These are phyloP conservation scores for Lolium multiflorum DNA, from an alignment of 176 grass and related monocot species.

Conservation along the genomic window DNA sequence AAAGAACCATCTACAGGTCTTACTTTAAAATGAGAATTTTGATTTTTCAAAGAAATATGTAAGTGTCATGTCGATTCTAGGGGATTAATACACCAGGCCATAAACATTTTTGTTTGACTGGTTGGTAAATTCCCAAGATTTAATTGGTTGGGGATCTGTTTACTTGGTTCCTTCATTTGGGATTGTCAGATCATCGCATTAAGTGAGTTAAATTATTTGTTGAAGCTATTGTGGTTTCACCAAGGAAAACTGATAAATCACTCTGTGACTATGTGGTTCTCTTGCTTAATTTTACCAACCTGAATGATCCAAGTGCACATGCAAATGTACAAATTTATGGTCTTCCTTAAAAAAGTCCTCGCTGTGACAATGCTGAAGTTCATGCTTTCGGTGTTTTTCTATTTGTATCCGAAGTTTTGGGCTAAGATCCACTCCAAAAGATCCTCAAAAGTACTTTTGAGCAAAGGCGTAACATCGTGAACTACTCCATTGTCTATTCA, in stretches of 20 bases:
- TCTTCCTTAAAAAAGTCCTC: too few species aligned
- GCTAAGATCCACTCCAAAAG: neutral
- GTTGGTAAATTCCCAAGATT: neutral
- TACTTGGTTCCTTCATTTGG: neutral
- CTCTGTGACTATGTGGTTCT: neutral
- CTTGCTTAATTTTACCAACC: neutral
- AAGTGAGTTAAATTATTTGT: neutral
- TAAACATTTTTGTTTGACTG: neutral
- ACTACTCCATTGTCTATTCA: neutral
- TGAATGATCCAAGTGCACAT: neutral
- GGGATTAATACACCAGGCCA: neutral
- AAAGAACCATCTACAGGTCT: too few species aligned
- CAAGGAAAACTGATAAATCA: neutral
- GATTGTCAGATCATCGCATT: neutral
- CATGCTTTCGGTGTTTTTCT: neutral
- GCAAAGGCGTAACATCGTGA: neutral
- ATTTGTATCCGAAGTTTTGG: neutral
- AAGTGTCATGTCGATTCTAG: neutral
- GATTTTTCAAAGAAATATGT: neutral
- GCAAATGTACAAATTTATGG: too few species aligned
- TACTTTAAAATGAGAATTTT: neutral
- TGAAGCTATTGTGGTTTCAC: neutral
- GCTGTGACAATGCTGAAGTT: neutral
- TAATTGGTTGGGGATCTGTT: neutral
- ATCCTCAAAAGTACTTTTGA: neutral